Base-by-base conservation (phyloP, 352 stramenopile species). In the Peronospora belbahrii region DNA sequence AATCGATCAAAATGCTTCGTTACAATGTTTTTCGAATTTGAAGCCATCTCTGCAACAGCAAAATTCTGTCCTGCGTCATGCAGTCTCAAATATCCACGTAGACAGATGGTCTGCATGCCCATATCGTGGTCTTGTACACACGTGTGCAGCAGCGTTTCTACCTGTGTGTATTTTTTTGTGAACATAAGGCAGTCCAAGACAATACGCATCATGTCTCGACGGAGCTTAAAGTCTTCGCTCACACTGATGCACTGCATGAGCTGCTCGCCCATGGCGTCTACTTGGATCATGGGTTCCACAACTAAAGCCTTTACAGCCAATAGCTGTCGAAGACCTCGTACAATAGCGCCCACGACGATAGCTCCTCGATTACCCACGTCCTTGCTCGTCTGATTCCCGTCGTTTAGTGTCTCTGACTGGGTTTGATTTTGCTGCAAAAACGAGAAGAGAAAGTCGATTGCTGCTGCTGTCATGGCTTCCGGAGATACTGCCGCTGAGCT, bases 371-470 rank as follows among this genome's bases (percentile, higher is more conserved):
- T 64, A 19, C 42, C 10, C 8, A 31, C 31, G 18, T 59, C 33
- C 11, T 56, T 52, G 25, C 19, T 52, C 15, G 41, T 43, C 30
- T 39, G 49, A 42, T 52, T 39, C n/a, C 46, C 39, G 9, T 62
- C 36, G 3, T 31, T 49, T 22, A 39, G 17, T 0, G 42, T 42
- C 52, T 48, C 41, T 4, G 53, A 40, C 34, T 59, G 50, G 2
- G 54, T 55, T 49, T 85, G 71, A 57, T 71, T 76, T 44, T 83
- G 56, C 52, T 87, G 74, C 22, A 87, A 48, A 44, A 89, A 89
- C 22, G 77, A 75, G 51, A 89, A 89, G 38, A 89, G 53, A 45
- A 87, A 89, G 52, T 89, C 77, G 50, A 89, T 89, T 7, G 71
- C 74, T 1, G 59, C 60, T 35, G 78, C 65, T 8, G 74, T 84